These are phyloP conservation scores for Neurospora sp. DNA, from an alignment of 495 filamentous ascomycete genomes.

Conservation along the genomic window DNA sequence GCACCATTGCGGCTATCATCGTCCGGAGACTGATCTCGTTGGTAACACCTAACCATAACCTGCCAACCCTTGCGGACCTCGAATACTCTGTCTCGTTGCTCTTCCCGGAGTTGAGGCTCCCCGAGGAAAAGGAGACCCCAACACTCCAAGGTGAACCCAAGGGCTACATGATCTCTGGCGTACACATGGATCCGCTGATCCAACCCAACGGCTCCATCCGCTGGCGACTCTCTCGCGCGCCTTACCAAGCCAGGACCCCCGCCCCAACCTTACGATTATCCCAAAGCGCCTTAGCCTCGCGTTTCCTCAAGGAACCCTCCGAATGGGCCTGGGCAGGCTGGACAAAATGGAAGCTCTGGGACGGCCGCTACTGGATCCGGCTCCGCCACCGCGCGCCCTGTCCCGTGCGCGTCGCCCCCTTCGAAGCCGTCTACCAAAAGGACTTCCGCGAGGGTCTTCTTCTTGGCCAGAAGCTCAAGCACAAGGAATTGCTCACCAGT, in stretches of 20 bases:
- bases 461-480: constrained; percentile 5
- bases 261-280: constrained; percentile 11
- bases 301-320: neutral
- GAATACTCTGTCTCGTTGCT: constrained; percentile 26
- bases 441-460: constrained; percentile 33
- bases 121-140: neutral
- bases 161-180: constrained; percentile 44
- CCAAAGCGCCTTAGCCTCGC: constrained; percentile 1
- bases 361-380: constrained; percentile 77
- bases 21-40: constrained; percentile 29
- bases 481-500: constrained; percentile 13
- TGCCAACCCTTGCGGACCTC: constrained; percentile 15
- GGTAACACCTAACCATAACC: constrained; percentile 26
- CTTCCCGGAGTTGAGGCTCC: constrained; percentile 20
- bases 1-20: constrained; percentile 28
- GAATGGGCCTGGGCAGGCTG: constrained; percentile 9
- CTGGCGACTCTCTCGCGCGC: constrained; percentile 34
- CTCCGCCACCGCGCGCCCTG: constrained; percentile 31
- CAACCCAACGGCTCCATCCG: constrained; percentile 5
- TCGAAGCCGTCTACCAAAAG: constrained; percentile 38
- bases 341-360: constrained; percentile 54
- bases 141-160: constrained; percentile 19
- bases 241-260: constrained; percentile 19
- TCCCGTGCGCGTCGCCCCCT: constrained; percentile 39
- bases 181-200: constrained; percentile 41